Evolutionary conservation across 2,329 filamentous ascomycete genomes (phyloP), one percentile per base, ranked within the genome.

Genomic region (Verticillium nonalfalfae): DNA sequence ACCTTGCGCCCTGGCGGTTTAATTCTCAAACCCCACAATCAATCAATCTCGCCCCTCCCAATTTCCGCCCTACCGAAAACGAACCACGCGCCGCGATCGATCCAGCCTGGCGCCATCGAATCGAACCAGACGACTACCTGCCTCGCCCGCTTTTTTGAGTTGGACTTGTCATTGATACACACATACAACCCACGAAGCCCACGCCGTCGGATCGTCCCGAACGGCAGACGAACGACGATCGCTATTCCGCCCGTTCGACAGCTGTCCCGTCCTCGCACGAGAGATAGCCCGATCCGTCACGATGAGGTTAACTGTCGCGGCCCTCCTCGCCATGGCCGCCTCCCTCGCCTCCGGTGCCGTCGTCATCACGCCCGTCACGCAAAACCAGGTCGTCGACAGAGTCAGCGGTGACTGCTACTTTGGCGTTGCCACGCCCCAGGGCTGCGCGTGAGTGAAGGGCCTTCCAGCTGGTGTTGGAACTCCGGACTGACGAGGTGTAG

Each of bases 381-480:
- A 69, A 26, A 73, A 85, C 64, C 82, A 85, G 70, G 74, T 85
- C 38, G 79, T 86, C n/a, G 68, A 74, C 34, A 66, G 70, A 18
- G 60, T 57, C 15, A 39, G 67, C 2, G 80, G 77, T 34, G 84
- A 86, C 69, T 86, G 84, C 69, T 81, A 78, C 66, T 84, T 80
- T 67, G 84, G 84, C 38, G 81, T 83, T 18, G 76, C 79, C 5
- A 86, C 84, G 36, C 82, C 84, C 4, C 73, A 77, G 60, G 84
- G 84, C 38, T 86, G 84, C 80, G 84, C 76, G 84, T 86, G 69
- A 66, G 82, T 76, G 36, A 15, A 40, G 39, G 11, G 11, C 14
- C 14, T n/a, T n/a, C 18, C 9, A 31, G 26, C 26, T 31, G 26
- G 26, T 38, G 7, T 10, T 18, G 39, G 14, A 14, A 36, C 18